These are phyloP conservation scores for Backusella macrospora DNA, from an alignment of 192 early-diverging fungal species.

Conservation along the genomic window DNA sequence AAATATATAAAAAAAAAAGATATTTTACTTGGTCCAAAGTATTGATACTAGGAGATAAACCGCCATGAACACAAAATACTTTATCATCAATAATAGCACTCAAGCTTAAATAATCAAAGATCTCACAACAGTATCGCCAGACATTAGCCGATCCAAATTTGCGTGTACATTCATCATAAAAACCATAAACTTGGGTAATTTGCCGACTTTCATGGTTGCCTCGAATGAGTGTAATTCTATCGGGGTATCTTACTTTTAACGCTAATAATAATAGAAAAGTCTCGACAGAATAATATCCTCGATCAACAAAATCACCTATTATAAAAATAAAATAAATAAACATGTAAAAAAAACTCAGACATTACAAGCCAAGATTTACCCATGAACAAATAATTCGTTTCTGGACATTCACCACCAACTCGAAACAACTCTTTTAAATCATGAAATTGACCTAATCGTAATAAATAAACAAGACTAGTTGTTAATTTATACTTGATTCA, in stretches of 20 bases:
- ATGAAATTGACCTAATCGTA: constrained; percentile 75
- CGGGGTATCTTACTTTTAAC: constrained; percentile 93
- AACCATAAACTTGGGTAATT: constrained; percentile 98
- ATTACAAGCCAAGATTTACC: constrained; percentile 46
- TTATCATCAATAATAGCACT: constrained; percentile 93
- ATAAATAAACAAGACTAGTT: background rate
- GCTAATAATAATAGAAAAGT: constrained; percentile 95
- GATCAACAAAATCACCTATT: constrained; percentile 89
- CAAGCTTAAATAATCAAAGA: constrained; percentile 95
- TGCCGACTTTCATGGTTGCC: constrained; percentile 94
- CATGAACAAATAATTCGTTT: constrained; percentile 98
- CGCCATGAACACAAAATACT: constrained; percentile 96
- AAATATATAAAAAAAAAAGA: constrained; percentile 6
- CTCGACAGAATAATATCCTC: constrained; percentile 95
- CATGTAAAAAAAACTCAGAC: background rate
- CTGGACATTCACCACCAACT: constrained; percentile 93
- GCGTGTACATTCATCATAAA: constrained; percentile 96
- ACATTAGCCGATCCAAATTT: constrained; percentile 97
- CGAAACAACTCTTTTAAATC: constrained; percentile 93
- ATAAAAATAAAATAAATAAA: constrained; percentile 18
- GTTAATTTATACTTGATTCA: background rate
- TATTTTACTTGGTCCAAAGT: constrained; percentile 87
- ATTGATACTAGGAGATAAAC: constrained; percentile 89
- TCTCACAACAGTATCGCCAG: constrained; percentile 97
- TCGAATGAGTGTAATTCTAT: constrained; percentile 90